Evolutionary conservation across 2,329 filamentous ascomycete species (phyloP).

Genomic region (Macrophomina tecta): DNA sequence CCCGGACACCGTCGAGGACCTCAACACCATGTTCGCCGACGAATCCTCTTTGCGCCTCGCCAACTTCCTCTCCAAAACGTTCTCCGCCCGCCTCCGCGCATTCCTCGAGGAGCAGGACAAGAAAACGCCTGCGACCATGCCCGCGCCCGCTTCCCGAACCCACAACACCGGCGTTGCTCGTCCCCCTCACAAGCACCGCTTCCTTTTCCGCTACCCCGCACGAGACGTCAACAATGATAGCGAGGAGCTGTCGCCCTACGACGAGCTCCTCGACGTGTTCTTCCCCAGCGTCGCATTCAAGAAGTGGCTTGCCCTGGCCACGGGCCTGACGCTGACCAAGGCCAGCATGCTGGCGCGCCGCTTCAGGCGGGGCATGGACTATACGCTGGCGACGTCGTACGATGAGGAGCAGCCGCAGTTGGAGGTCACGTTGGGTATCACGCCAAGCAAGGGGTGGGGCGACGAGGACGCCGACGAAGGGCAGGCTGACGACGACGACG

Average conservation of each 20-base stretch:
- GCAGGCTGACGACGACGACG: conserved; percentile 40
- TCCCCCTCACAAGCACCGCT: conserved; percentile 95
- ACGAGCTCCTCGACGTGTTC: conserved; percentile 80
- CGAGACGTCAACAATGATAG: conserved; percentile 40
- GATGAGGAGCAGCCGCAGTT: conserved; percentile 74
- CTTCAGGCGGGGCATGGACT: conserved; percentile 87
- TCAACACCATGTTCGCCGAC: conserved; percentile 79
- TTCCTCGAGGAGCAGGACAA: conserved; percentile 68
- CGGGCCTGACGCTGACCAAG: conserved; percentile 73
- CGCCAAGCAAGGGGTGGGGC: conserved; percentile 85
- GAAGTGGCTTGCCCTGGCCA: conserved; percentile 87
- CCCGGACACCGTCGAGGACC: conserved; percentile 84
- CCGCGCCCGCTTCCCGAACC: conserved; percentile 39
- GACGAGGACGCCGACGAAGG: conserved; percentile 65
- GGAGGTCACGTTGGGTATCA: conserved; percentile 86
- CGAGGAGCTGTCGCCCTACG: conserved; percentile 55
- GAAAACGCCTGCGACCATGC: conserved; percentile 50
- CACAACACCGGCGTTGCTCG: conserved; percentile 68
- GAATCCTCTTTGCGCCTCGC: conserved; percentile 84
- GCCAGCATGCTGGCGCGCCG: conserved; percentile 82
- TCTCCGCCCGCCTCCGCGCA: conserved; percentile 71
- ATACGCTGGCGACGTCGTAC: conserved; percentile 89
- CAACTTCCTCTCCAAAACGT: conserved; percentile 78
- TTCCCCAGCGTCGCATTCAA: conserved; percentile 86
- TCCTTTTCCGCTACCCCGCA: conserved; percentile 74